These are phyloP conservation scores for Trichoderma pleuroti DNA, from an alignment of 2,329 filamentous ascomycete genomes.

Conservation along the genomic window DNA sequence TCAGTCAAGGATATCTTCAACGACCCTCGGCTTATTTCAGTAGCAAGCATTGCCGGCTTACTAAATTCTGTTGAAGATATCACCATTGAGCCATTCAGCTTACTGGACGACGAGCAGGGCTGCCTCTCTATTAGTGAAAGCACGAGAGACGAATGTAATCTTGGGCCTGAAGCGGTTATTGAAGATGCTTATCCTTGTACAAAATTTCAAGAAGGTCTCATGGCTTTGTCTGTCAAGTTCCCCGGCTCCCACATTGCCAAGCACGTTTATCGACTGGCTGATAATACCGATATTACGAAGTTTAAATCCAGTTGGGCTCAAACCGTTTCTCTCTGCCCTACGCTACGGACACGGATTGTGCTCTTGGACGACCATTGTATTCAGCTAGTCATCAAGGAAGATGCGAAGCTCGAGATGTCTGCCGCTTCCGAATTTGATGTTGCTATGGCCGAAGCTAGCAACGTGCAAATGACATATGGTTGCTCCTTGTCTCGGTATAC, in stretches of 20 bases:
- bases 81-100: background rate
- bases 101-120: slow-evolving; percentile 24
- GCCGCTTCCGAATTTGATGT: background rate
- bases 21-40: slow-evolving; percentile 19
- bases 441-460: background rate
- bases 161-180: slow-evolving; percentile 5
- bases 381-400: slow-evolving; percentile 19
- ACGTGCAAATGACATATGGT: slow-evolving; percentile 2
- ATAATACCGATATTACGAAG: slow-evolving; percentile 21
- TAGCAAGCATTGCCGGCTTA: background rate
- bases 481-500: background rate
- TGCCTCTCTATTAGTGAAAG: background rate
- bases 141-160: background rate
- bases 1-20: slow-evolving; percentile 23
- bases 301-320: slow-evolving; percentile 30
- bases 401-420: background rate
- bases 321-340: slow-evolving; percentile 1
- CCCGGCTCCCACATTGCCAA: slow-evolving; percentile 22
- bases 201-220: slow-evolving; percentile 37
- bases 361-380: slow-evolving; percentile 11
- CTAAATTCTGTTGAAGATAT: background rate
- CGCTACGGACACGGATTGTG: slow-evolving; percentile 14
- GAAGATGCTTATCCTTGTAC: slow-evolving; percentile 34
- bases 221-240: slow-evolving; percentile 32
- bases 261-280: slow-evolving; percentile 31